Base-by-base conservation (phyloP, 345 rosid genomes). In the Lepidium aucheri region DNA sequence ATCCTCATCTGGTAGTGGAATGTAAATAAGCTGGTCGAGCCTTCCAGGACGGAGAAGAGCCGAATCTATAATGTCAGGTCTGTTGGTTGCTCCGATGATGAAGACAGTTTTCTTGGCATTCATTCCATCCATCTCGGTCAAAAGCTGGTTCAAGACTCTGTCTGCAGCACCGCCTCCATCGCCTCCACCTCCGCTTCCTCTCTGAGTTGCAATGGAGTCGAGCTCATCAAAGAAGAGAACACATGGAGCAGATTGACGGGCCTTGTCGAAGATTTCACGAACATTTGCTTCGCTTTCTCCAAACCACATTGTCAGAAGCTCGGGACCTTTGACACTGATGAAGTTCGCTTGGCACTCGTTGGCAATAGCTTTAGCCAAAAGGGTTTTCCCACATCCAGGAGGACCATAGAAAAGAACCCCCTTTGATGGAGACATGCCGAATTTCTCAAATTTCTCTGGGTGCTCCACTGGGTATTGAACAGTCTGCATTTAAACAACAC, bases 121-220 rank as follows among this genome's bases (percentile, higher is more conserved):
- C 98, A 92, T 92, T 60, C 98, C 98, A 60, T 92, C 98, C 98
- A 92, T 92, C 83, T 92, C 98, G 4, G 98, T 92, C 67, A 92
- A 81, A 73, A 93, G 93, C 77, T 93, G 98, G 80, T 93, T 93
- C 82, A 93, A 50, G 58, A 93, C 98, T 77, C 98, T 84, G 73
- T 93, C 98, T 2, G 97, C 98, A 33, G 98, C 98, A 54, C 98
- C 98, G 9, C 97, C 97, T 20, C 94, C 98, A 84, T 93, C 98
- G 0, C 76, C 76, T 43, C 77, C 77, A 0, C 77, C 75, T 67
- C 98, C 87, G 61, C 96, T 70, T 70, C 98, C 98, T 86, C 98
- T 90, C 91, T 92, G 98, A 14, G 98, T 93, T 7, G 98, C 98
- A 81, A 93, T 93, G 17, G 98, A 93, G 84, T 93, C 98, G 0